Evolutionary conservation across 441 rosid species (phyloP).

Genomic region (Viola pubescens): DNA sequence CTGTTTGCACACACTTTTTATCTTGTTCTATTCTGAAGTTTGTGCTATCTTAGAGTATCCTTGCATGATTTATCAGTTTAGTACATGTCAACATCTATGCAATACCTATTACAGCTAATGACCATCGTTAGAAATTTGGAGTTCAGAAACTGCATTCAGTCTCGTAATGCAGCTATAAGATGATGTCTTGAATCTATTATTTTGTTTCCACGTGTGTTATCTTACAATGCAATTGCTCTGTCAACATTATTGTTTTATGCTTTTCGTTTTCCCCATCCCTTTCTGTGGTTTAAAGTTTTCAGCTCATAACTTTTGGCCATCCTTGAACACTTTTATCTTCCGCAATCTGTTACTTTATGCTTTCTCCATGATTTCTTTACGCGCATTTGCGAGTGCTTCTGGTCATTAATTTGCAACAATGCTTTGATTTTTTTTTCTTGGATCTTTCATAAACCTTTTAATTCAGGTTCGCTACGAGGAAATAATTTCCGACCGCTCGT

Average conservation of each 20-base stretch:
- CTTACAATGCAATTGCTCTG: too few relatives aligned
- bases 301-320: background rate
- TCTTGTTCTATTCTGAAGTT: too few relatives aligned
- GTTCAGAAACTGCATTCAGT: too few relatives aligned
- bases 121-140: too few relatives aligned
- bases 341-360: background rate
- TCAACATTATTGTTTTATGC: background rate
- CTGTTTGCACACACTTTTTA: too few relatives aligned
- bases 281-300: background rate
- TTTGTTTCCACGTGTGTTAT: too few relatives aligned
- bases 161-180: too few relatives aligned
- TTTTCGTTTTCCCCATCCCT: background rate
- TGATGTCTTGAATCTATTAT: too few relatives aligned
- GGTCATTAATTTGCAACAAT: background rate
- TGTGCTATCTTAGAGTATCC: too few relatives aligned
- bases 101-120: too few relatives aligned
- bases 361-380: background rate
- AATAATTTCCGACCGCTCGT: slow-evolving; percentile 42
- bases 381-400: background rate
- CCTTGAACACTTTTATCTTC: background rate
- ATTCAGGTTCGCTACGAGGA: slow-evolving; percentile 20
- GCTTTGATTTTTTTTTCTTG: background rate
- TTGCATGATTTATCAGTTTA: too few relatives aligned
- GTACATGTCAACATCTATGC: too few relatives aligned
- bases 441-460: background rate